Percentiles rank a stretch among this genome's conserved stretches.
Conservation (phyloP, 257 asterid genomes). For the Forsythia suspensa region DNA sequence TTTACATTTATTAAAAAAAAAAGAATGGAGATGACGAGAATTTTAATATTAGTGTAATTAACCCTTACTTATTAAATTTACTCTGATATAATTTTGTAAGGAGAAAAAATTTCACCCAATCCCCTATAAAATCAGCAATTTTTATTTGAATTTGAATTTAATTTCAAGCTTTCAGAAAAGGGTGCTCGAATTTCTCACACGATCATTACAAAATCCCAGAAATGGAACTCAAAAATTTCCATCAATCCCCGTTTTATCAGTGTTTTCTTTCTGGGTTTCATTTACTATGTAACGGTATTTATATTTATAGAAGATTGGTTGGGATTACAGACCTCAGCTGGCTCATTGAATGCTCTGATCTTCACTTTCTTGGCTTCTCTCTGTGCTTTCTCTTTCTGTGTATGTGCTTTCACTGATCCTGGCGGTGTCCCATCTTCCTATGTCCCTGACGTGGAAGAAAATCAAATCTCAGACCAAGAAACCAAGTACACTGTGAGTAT, state of each 20-base stretch:
- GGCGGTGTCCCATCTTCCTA: conserved; percentile 66
- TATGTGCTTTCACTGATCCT: conserved; percentile 61
- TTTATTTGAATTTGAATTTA: too few species aligned
- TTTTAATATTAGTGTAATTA: too few species aligned
- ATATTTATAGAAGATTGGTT: conserved; percentile 63
- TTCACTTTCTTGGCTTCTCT: conserved; percentile 52
- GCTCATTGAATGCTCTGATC: conserved; percentile 56
- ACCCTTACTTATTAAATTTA: too few species aligned
- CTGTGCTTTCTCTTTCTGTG: conserved; percentile 43
- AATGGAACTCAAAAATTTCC: conserved; percentile 60
- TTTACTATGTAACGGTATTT: conserved; percentile 72
- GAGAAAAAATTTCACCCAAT: neutral
- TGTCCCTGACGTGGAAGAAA: conserved; percentile 55
- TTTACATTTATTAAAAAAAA: too few species aligned
- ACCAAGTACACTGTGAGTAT: conserved; percentile 45
- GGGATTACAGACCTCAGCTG: conserved; percentile 64
- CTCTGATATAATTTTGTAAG: too few species aligned
- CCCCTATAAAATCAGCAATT: neutral
- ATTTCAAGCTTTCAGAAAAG: neutral
- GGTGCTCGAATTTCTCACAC: neutral
- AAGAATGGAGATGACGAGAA: too few species aligned
- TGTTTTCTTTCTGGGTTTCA: conserved; percentile 49
- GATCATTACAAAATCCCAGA: conserved; percentile 13
- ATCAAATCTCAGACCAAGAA: conserved; percentile 39
- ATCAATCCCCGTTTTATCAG: conserved; percentile 61